Evolutionary conservation across 495 filamentous ascomycete genomes (phyloP).

Genomic region (Sabuloglossum arenarium): DNA sequence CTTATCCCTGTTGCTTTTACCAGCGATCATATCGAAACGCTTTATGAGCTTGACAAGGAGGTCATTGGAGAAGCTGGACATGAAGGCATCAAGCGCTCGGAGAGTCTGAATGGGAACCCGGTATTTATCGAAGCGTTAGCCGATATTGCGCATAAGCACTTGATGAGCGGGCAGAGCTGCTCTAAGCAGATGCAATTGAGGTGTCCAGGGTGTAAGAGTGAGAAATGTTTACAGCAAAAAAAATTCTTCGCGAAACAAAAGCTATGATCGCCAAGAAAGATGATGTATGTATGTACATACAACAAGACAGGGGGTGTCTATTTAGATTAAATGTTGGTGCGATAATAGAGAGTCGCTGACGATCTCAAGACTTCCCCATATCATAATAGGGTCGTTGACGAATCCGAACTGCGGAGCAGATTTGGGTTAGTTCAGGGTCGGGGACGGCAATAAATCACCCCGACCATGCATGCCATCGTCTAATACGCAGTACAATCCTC

Average conservation of each 20-base stretch:
- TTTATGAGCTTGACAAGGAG: constrained; percentile 89
- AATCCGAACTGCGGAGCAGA: no score
- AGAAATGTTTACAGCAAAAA: constrained; percentile 76
- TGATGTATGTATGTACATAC: background rate
- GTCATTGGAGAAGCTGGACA: constrained; percentile 81
- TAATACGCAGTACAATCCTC: no score
- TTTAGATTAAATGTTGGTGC: no score
- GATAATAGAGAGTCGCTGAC: no score
- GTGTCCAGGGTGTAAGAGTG: constrained; percentile 86
- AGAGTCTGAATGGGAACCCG: constrained; percentile 81
- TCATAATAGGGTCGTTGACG: no score
- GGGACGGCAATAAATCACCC: background rate
- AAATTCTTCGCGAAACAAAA: constrained; percentile 44
- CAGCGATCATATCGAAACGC: constrained; percentile 93
- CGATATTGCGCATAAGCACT: constrained; percentile 60
- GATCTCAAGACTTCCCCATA: no score
- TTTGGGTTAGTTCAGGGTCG: no score
- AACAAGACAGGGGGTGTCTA: no score
- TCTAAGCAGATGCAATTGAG: constrained; percentile 75
- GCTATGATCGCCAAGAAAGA: background rate
- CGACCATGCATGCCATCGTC: background rate
- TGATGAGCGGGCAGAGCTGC: constrained; percentile 44
- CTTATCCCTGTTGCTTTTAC: constrained; percentile 96
- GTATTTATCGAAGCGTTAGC: constrained; percentile 85
- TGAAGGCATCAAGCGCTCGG: constrained; percentile 61